These are phyloP conservation scores for Pyrenophora teres DNA, from an alignment of 2,329 filamentous ascomycete genomes.

Conservation along the genomic window DNA sequence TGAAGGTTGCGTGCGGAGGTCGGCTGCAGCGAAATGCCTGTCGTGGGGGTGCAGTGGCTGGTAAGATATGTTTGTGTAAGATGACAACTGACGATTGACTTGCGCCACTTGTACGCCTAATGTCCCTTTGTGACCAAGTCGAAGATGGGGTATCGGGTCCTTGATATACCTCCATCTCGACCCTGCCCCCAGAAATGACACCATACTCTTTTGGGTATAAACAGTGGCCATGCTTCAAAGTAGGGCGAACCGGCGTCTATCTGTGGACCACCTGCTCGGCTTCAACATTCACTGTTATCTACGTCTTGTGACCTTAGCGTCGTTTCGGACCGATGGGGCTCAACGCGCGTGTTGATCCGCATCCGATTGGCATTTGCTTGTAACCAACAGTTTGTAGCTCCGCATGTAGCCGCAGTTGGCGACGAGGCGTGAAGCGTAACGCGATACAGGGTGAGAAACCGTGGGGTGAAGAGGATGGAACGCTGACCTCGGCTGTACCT, in stretches of 20 bases:
- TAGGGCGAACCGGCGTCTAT: constrained; percentile 31
- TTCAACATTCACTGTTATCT: constrained; percentile 24
- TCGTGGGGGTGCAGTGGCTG: constrained; percentile 35
- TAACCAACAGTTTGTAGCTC: not conserved
- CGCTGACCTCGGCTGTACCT: constrained; percentile 38
- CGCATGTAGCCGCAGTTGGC: constrained; percentile 5
- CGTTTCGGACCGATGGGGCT: constrained; percentile 19
- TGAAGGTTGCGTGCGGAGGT: constrained; percentile 24
- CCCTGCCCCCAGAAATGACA: constrained; percentile 24
- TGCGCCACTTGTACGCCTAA: constrained; percentile 1
- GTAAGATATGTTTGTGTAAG: constrained; percentile 28
- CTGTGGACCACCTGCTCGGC: constrained; percentile 23
- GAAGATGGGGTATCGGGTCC: constrained; percentile 23
- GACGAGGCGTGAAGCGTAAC: constrained; percentile 8
- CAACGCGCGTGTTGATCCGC: constrained; percentile 8
- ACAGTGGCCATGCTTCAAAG: constrained; percentile 32
- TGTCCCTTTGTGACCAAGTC: constrained; percentile 8
- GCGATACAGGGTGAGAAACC: constrained; percentile 21
- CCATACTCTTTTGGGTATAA: constrained; percentile 29
- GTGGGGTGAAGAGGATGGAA: constrained; percentile 32
- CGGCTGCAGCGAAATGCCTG: constrained; percentile 33
- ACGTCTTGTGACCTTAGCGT: constrained; percentile 15
- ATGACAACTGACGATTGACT: constrained; percentile 13
- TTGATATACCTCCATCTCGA: constrained; percentile 44
- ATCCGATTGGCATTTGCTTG: constrained; percentile 7